phyloP scores from a whole-genome alignment of 495 filamentous ascomycete species.

The Tuber brumale region DNA sequence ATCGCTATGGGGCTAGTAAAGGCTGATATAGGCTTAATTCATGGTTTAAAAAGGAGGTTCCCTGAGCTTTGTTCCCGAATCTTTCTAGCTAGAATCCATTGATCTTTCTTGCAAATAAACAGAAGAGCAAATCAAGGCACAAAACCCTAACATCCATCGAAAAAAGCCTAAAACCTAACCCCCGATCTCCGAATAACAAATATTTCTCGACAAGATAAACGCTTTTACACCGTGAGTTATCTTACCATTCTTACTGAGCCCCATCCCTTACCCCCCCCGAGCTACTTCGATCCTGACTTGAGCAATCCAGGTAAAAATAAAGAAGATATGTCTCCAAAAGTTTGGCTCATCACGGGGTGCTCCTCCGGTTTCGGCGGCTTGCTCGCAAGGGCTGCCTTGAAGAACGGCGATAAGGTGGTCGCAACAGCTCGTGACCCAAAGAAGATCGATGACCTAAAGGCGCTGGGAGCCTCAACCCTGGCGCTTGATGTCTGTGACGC shows the following conservation, averaged over 20 bases:
- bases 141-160: not conserved
- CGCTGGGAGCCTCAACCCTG: conserved; percentile 44
- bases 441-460: conserved; percentile 42
- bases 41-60: not conserved
- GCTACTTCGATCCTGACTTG: not conserved
- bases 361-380: conserved; percentile 46
- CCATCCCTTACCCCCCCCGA: not conserved
- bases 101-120: not conserved
- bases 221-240: not conserved
- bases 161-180: not conserved
- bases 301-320: not conserved
- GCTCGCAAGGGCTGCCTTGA: conserved; percentile 43
- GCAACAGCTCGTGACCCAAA: conserved; percentile 43
- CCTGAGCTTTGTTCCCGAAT: not conserved
- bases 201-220: not conserved
- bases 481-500: conserved; percentile 43
- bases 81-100: not conserved
- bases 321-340: conserved; percentile 27
- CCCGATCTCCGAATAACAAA: not conserved
- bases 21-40: not conserved
- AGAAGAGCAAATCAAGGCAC: not conserved
- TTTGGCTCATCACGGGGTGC: conserved; percentile 50
- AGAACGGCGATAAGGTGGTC: conserved; percentile 46
- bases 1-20: not conserved
- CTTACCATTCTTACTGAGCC: not conserved